Conservation (phyloP, 768 basidiomycete species). For the Naganishia onofrii region DNA sequence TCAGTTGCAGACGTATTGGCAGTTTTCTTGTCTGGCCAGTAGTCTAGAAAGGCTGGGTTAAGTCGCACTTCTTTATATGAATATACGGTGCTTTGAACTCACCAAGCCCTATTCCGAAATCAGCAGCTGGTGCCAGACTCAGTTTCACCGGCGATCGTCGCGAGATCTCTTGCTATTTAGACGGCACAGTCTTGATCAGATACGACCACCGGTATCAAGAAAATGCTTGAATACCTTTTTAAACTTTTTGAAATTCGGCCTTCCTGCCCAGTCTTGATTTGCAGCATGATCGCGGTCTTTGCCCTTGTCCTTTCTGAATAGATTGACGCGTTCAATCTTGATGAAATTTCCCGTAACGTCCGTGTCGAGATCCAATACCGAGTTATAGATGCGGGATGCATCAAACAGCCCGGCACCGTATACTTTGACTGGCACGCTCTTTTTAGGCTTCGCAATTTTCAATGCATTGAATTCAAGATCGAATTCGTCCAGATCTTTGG, state of each 20-base stretch:
- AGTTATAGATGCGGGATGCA: conserved; percentile 31
- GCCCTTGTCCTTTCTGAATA: conserved; percentile 47
- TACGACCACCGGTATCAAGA: neutral
- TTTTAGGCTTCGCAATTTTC: conserved; percentile 41
- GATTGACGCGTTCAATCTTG: conserved; percentile 45
- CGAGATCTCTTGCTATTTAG: conserved; percentile 24
- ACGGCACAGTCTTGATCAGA: neutral
- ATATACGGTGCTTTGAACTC: neutral
- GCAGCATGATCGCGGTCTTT: neutral
- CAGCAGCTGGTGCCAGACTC: conserved; percentile 24
- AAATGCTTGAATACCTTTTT: conserved; percentile 44
- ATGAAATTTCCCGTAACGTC: conserved; percentile 50
- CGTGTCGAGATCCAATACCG: conserved; percentile 45
- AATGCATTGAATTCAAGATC: conserved; percentile 50
- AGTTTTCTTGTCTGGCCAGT: conserved; percentile 26
- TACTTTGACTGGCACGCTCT: conserved; percentile 16
- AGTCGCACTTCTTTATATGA: neutral
- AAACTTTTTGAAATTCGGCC: conserved; percentile 52
- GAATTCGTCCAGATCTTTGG: conserved; percentile 46
- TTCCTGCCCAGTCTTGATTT: conserved; percentile 32
- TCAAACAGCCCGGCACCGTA: conserved; percentile 19
- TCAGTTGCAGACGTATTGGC: neutral
- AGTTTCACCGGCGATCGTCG: conserved; percentile 23
- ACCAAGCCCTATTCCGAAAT: conserved; percentile 30
- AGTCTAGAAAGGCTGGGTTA: conserved; percentile 14